phyloP scores from a whole-genome alignment of 805 yeast genomes.

The Candida wancherniae region DNA sequence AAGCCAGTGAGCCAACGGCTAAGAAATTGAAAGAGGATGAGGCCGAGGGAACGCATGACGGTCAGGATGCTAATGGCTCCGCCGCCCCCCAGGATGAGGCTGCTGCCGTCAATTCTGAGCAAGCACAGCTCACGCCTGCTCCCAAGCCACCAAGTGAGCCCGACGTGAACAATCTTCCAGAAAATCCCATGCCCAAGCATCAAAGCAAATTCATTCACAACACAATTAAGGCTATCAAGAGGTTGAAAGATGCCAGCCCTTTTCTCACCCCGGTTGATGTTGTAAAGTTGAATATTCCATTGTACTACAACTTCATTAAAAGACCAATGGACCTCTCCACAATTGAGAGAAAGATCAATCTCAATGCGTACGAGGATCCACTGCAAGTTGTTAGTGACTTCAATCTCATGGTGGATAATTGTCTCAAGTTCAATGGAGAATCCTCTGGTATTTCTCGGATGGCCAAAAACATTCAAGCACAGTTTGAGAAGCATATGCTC shows the following conservation, averaged over 20 bases:
- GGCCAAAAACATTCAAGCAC: conserved; percentile 87
- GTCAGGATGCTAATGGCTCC: background rate
- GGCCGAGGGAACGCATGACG: conserved; percentile 1
- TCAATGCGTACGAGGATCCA: conserved; percentile 67
- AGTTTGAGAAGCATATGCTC: conserved; percentile 88
- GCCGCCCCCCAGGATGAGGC: conserved; percentile 1
- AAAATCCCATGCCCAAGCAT: conserved; percentile 69
- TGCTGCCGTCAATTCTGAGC: background rate
- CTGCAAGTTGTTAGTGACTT: conserved; percentile 71
- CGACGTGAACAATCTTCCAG: conserved; percentile 64
- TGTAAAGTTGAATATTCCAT: conserved; percentile 82
- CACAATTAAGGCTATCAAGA: conserved; percentile 77
- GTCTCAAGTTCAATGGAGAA: conserved; percentile 80
- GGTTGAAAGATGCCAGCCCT: conserved; percentile 90
- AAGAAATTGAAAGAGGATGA: conserved; percentile 21
- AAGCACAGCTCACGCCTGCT: conserved; percentile 44
- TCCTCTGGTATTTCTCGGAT: conserved; percentile 80
- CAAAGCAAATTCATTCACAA: conserved; percentile 77
- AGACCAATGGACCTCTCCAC: conserved; percentile 94
- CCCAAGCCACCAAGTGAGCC: conserved; percentile 74
- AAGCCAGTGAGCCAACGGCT: conserved; percentile 14
- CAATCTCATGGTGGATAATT: conserved; percentile 78
- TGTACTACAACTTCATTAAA: conserved; percentile 75
- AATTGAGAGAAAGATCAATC: conserved; percentile 72
- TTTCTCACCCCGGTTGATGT: conserved; percentile 88